Evolutionary conservation across 176 grass and related monocot genomes (phyloP).

Genomic region (Neostapfia colusana): DNA sequence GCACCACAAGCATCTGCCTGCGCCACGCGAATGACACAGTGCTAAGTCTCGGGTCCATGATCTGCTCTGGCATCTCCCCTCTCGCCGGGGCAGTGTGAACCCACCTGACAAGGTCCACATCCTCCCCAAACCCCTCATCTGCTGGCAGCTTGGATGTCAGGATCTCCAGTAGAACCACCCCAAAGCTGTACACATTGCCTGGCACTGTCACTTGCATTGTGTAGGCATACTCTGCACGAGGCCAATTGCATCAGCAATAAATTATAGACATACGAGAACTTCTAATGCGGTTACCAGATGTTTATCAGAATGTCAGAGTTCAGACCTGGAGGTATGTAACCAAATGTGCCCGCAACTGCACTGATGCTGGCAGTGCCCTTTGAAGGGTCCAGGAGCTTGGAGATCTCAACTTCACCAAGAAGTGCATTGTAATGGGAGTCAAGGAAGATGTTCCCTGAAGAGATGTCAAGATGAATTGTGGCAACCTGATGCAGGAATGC

Average conservation of each 20-base stretch:
- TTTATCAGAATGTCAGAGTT: neutral
- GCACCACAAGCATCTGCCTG: conserved; percentile 85
- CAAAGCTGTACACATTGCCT: conserved; percentile 96
- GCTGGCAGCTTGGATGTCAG: conserved; percentile 76
- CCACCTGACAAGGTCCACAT: conserved; percentile 91
- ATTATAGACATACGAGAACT: neutral
- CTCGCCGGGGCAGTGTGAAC: conserved; percentile 64
- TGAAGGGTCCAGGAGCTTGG: conserved; percentile 84
- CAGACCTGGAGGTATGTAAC: conserved; percentile 94
- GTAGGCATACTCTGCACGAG: conserved; percentile 91
- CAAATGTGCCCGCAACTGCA: conserved; percentile 83
- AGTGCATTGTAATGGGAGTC: conserved; percentile 68
- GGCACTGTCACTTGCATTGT: conserved; percentile 93
- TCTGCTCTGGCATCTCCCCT: conserved; percentile 81
- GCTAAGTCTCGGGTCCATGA: conserved; percentile 90
- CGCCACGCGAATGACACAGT: conserved; percentile 84
- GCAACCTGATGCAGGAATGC: conserved; percentile 83
- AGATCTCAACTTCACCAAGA: conserved; percentile 87
- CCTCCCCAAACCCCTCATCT: conserved; percentile 84
- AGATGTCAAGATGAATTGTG: conserved; percentile 90
- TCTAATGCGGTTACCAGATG: neutral
- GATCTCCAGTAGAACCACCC: conserved; percentile 85
- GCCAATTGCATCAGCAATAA: conserved; percentile 22
- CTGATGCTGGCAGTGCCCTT: conserved; percentile 96
- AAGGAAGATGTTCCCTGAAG: conserved; percentile 72